Percentiles rank a stretch among this genome's conserved stretches.
Evolutionary conservation across 306 rosid species (phyloP).

Genomic region (Sicyos edulis): DNA sequence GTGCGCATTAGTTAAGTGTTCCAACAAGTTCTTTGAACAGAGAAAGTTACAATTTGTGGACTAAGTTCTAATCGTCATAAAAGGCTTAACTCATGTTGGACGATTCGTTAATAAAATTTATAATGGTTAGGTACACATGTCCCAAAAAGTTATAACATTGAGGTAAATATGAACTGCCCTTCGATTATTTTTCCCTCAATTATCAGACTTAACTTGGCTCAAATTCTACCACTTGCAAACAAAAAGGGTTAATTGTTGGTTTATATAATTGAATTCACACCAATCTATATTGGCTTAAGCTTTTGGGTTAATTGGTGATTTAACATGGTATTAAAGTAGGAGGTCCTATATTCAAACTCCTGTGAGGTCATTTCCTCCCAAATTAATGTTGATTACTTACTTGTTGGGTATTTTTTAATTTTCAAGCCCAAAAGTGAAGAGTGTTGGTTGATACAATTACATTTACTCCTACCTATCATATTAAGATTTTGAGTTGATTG

Average conservation of each 20-base stretch:
- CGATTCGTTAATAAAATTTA: not conserved
- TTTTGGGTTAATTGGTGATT: too few relatives aligned
- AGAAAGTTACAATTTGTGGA: not conserved
- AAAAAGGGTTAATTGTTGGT: not conserved
- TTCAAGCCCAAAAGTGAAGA: too few relatives aligned
- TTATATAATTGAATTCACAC: too few relatives aligned
- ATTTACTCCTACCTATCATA: too few relatives aligned
- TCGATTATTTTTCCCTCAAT: conserved; percentile 3
- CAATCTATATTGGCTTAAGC: too few relatives aligned
- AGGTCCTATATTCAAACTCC: too few relatives aligned
- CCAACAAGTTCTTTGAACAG: conserved; percentile 24
- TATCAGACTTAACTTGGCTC: not conserved
- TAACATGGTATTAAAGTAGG: too few relatives aligned
- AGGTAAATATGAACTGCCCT: not conserved
- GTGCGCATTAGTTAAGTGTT: conserved; percentile 61
- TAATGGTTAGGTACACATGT: conserved; percentile 4
- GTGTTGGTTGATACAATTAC: too few relatives aligned
- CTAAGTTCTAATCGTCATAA: not conserved
- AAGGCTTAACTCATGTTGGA: not conserved
- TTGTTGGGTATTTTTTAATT: too few relatives aligned
- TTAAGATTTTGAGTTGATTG: too few relatives aligned
- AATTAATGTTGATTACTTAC: too few relatives aligned
- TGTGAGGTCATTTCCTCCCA: too few relatives aligned
- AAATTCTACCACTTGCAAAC: not conserved
- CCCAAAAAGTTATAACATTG: not conserved